Percentiles rank a stretch among this genome's conserved stretches.
These are phyloP conservation scores for Pseudoneurospora amorphoporcata DNA, from an alignment of 495 filamentous ascomycete genomes.

Conservation along the genomic window DNA sequence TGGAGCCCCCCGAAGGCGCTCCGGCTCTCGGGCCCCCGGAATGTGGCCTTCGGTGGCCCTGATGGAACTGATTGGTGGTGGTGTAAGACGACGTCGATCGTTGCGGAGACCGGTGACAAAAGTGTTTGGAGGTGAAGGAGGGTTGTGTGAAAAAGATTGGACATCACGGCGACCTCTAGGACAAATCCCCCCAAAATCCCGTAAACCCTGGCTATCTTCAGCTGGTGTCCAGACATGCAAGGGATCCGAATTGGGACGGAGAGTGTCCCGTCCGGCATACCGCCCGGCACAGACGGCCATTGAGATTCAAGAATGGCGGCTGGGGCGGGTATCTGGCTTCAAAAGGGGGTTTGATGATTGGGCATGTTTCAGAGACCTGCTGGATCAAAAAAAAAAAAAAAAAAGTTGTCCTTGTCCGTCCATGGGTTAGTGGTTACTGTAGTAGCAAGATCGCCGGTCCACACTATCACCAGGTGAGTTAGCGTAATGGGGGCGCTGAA, in stretches of 20 bases:
- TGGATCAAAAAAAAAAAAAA: background rate
- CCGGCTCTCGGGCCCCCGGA: background rate
- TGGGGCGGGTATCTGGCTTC: background rate
- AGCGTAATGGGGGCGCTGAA: background rate
- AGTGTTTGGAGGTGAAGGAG: background rate
- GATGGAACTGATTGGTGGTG: background rate
- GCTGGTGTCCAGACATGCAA: slow-evolving; percentile 8
- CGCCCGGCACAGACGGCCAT: background rate
- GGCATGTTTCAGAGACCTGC: background rate
- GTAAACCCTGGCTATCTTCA: slow-evolving; percentile 1
- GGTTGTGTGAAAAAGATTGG: background rate
- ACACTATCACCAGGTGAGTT: background rate
- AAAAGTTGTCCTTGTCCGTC: background rate
- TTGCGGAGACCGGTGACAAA: background rate
- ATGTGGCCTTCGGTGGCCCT: background rate
- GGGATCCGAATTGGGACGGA: slow-evolving; percentile 1
- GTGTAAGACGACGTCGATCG: background rate
- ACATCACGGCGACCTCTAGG: background rate
- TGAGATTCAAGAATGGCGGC: background rate
- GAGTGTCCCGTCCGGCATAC: background rate
- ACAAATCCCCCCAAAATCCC: background rate
- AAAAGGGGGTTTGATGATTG: background rate
- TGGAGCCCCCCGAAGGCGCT: background rate
- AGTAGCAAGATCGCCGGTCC: background rate
- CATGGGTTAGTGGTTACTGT: background rate